Evolutionary conservation across 2,329 filamentous ascomycete species (phyloP), one percentile per base, ranked within the genome.

Genomic region (Metarhizium album): DNA sequence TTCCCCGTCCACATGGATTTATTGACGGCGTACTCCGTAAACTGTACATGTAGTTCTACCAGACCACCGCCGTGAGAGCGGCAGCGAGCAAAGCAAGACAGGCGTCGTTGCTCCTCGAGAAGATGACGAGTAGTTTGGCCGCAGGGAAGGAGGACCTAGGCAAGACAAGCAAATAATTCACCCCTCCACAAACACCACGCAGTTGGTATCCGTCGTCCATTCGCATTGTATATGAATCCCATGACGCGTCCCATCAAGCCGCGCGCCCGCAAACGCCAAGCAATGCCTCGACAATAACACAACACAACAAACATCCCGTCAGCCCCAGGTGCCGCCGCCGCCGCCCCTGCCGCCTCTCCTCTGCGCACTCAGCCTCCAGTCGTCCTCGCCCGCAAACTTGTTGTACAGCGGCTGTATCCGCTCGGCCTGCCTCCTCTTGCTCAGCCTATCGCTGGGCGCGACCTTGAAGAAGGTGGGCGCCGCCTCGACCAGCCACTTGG

Each of bases 391-490:
- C 2, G 84, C 86, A 70, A 88, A 96, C 64, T 90, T 86, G 66
- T 96, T 96, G 66, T 96, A 90, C 69, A 98, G 69, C 42, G 93
- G 93, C 73, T 95, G 88, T 50, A 98, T 97, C 51, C 91, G 78
- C 75, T 98, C 93, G 0, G 88, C 88, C 74, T 88, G 86, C 79
- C 94, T 93, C 62, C 93, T 74, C 77, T 95, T 96, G 57, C 86
- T 91, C 61, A 98, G 69, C 51, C 81, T 76, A 64, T 96, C 89
- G 35, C 86, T 91, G 0, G 87, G 83, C 18, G 93, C 91, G 4
- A 97, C 89, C 77, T 95, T 95, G 82, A 97, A 98, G 74, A 97
- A 98, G 0, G 90, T 96, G 9, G 94, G 93, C n/a, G 94, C 93
- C 13, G 90, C 91, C 61, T 96, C 90, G 1, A 97, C 90, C 22